Base-by-base conservation (phyloP, 768 basidiomycete genomes). In the Hortiboletus campestris region DNA sequence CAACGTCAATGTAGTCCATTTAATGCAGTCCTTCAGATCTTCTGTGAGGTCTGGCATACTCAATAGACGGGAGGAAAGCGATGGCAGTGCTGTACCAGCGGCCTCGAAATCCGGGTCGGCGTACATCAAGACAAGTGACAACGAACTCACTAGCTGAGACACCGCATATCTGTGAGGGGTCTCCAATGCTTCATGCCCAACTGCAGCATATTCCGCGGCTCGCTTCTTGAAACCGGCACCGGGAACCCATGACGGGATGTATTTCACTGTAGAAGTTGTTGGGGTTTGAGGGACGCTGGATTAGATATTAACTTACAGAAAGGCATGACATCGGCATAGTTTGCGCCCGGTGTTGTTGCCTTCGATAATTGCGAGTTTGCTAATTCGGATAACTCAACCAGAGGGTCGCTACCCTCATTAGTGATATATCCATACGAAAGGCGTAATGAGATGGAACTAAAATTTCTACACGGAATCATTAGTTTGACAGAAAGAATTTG, bases 341-440 rank as follows among this genome's bases (percentile, higher is more conserved):
- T 53, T 10, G 10, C 17, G 6, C 61, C 57, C n/a, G 46, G 32
- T 7, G 46, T 20, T 1, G 36, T 53, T 12, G 45, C 35, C 46
- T 39, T 19, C 28, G 61, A 56, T 6, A 74, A 42, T 16, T 56
- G 61, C 20, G 49, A 54, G 44, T 67, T 56, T 35, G 70, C 69
- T 19, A 55, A 49, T 9, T 70, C 57, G 9, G 67, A 72, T 9
- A 70, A 49, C 12, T 51, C 51, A 35, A 76, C 60, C 46, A 75
- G 72, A 41, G 66, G 69, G 40, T 80, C 77, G 12, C 75, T 58
- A 14, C 66, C 67, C 4, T 67, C 51, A 48, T 64, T 49, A 25
- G 74, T 68, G 10, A 73, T 65, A 51, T 76, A 74, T 1, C 78
- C 78, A 55, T 78, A 78, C 0, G 68, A 67, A 25, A 75, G 60